Evolutionary conservation across 2,329 filamentous ascomycete genomes (phyloP), one percentile per base, ranked within the genome.

Genomic region (Zasmidium citrigriseum): DNA sequence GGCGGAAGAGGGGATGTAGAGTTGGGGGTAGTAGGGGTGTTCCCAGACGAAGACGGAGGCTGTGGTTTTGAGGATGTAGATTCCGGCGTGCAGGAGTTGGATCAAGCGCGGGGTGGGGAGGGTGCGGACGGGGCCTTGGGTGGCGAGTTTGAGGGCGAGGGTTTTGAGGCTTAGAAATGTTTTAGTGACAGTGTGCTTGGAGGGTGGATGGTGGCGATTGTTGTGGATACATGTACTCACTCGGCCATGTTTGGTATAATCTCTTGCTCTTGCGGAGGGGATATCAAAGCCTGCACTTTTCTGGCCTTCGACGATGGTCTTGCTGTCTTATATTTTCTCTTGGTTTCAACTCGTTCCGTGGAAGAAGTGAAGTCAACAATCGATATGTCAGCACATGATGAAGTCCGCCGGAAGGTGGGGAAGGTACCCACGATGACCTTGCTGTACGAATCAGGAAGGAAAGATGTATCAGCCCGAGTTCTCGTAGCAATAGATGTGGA

Each of bases 21-120:
- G 77, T 23, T 82, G 66, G 1, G 67, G 65, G 64, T 81, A 83
- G 55, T 70, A 76, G 1, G 76, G 73, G 59, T 83, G 80, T 64
- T 76, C 73, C 73, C 73, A 76, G 18, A 76, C 73, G 59, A 69
- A 71, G 16, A 63, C 29, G 14, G 73, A 71, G 21, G 58, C 49
- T 11, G 70, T 74, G 10, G 72, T 75, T 45, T 69, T 64, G 58
- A 70, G 60, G 46, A 76, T 69, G 64, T 71, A 75, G 20, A 49
- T 46, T 53, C 69, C 69, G 54, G 68, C 67, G 66, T 69, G 69
- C 22, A 74, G 64, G 34, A 72, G 54, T 44, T 72, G 68, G 27
- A 76, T 64, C 10, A 68, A 62, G 22, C 73, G 68, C 2, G 65
- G 63, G 1, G 73, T 41, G 44, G 64, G 55, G 5, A 72, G 67